A percentile compares a stretch with the other conserved stretches of the same genome.
These are phyloP conservation scores for Coffea humblotiana DNA, from an alignment of 305 asterid species.

Conservation along the genomic window DNA sequence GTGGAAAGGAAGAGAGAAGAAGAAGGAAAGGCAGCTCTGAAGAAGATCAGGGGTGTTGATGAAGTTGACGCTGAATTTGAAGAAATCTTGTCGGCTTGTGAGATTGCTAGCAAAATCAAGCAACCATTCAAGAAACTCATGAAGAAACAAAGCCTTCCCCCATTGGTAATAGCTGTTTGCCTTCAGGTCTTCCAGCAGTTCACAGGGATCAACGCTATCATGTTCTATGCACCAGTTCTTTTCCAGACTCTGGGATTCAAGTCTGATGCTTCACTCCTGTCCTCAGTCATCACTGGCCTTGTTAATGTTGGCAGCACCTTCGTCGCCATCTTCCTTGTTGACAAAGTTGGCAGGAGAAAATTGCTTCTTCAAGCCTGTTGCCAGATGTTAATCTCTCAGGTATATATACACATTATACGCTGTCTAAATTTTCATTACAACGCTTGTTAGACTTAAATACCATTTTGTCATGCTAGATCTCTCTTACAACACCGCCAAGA, in stretches of 20 bases:
- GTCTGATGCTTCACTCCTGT: conserved; percentile 32
- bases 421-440: neutral
- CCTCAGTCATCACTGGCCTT: conserved; percentile 35
- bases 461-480: too few species aligned
- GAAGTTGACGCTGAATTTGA: conserved; percentile 30
- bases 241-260: conserved; percentile 43
- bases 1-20: conserved; percentile 24
- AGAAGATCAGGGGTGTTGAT: conserved; percentile 34
- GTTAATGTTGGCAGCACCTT: conserved; percentile 37
- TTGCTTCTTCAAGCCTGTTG: conserved; percentile 41
- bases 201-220: conserved; percentile 67
- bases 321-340: conserved; percentile 30
- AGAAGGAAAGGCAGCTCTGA: conserved; percentile 22
- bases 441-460: too few species aligned
- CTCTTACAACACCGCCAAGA: too few species aligned
- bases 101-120: conserved; percentile 23
- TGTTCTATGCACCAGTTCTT: conserved; percentile 46
- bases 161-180: conserved; percentile 23
- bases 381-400: conserved; percentile 43
- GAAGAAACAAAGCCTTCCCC: conserved; percentile 30
- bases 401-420: neutral
- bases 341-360: conserved; percentile 32
- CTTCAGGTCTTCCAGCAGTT: conserved; percentile 41
- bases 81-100: conserved; percentile 26
- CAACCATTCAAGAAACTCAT: conserved; percentile 28